A percentile compares a stretch with the other conserved stretches of the same genome.
Conservation (phyloP, 2,329 filamentous ascomycete species). For the Paecilomyces sp. region DNA sequence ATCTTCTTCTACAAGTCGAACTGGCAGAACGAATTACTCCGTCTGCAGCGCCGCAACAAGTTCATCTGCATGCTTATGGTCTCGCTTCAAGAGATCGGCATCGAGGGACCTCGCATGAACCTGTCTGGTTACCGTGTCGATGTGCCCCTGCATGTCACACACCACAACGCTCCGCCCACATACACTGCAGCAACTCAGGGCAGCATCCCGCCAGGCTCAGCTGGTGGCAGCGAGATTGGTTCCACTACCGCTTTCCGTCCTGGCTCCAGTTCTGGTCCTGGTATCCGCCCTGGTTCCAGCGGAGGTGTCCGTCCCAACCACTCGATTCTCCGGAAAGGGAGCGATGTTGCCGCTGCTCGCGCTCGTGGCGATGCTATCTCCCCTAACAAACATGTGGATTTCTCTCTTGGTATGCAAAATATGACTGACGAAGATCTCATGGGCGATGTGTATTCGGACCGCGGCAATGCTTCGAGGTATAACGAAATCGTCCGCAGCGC, state of each 20-base stretch:
- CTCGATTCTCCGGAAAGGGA: conserved; percentile 50
- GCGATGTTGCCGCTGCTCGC: conserved; percentile 36
- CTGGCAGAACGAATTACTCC: conserved; percentile 89
- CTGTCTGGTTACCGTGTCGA: conserved; percentile 61
- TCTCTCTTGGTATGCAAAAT: conserved; percentile 60
- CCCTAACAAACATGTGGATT: conserved; percentile 60
- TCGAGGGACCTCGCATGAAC: conserved; percentile 73
- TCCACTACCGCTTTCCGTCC: conserved; percentile 13
- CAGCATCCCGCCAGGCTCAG: conserved; percentile 22
- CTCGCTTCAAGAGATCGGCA: conserved; percentile 73
- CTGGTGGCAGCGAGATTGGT: conserved; percentile 8
- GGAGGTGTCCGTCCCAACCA: conserved; percentile 29
- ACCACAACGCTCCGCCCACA: conserved; percentile 40
- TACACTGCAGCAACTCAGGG: conserved; percentile 37
- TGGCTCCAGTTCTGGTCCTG: conserved; percentile 12
- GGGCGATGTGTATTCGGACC: conserved; percentile 60
- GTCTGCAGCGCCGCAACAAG: conserved; percentile 84
- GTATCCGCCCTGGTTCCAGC: conserved; percentile 19
- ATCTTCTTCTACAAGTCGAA: conserved; percentile 98
- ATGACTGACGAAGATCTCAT: conserved; percentile 52
- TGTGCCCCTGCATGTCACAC: conserved; percentile 59
- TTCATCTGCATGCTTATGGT: conserved; percentile 90
- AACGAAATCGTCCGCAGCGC: conserved; percentile 30
- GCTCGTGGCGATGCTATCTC: conserved; percentile 52
- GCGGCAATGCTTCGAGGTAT: conserved; percentile 32